Evolutionary conservation across 2,329 filamentous ascomycete genomes (phyloP), one percentile per base, ranked within the genome.

Genomic region (Cladophialophora carrionii): DNA sequence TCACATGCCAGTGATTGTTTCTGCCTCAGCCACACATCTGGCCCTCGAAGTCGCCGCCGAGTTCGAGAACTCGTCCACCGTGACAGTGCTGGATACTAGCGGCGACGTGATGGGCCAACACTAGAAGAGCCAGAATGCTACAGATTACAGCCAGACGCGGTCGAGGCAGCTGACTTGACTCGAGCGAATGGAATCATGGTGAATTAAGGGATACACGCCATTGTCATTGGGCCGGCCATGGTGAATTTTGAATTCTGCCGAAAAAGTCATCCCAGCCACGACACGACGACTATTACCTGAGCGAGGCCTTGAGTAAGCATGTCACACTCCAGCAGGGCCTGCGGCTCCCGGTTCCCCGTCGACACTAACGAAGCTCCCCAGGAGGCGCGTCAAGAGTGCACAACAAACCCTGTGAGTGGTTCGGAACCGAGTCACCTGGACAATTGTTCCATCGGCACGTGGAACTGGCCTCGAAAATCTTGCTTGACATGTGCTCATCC

Each of bases 321-420:
- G 51, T 55, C 58, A 61, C 49, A 26, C 58, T 55, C 48, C 48
- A 7, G 17, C 26, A 29, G 2, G 9, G 46, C 31, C 46, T 34
- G 46, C 52, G 54, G 48, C 49, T 46, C 34, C 58, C 49, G 58
- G 14, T 61, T 61, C 58, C 58, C 58, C 58, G 58, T 61, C 41
- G 51, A 46, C 49, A 37, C 58, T 60, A 60, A 58, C 22, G 41
- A 49, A 20, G 17, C 20, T 60, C 56, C 46, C 56, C 56, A 49
- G 41, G 22, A 60, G 51, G 57, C 57, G 57, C 57, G 57, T 60
- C 48, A 41, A 52, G 14, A 52, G 29, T n/a, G 24, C 14, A 43
- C n/a, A 52, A 52, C 22, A 52, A 60, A 51, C 10, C 32, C 57
- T 26, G 46, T 26, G 32, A 52, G 46, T 60, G 57, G 57, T 14